Percentiles rank a stretch among this genome's conserved stretches.
phyloP scores from a whole-genome alignment of 495 filamentous ascomycete species.

The Penicillium cosmopolitanum region DNA sequence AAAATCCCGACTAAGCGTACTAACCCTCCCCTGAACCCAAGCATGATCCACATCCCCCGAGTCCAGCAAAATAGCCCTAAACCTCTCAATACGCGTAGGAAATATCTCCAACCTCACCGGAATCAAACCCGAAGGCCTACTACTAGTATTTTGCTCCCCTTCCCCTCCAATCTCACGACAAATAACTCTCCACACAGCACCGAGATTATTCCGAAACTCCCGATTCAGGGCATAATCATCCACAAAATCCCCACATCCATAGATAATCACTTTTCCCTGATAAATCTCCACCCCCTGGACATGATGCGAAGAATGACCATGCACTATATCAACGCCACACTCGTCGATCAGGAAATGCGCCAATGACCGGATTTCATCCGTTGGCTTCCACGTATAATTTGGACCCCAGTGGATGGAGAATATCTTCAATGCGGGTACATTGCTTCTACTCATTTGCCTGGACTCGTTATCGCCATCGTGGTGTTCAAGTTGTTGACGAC shows the following conservation, averaged over 20 bases:
- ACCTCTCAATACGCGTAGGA: slow-evolving; percentile 31
- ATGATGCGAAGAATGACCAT: slow-evolving; percentile 51
- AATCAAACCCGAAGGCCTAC: slow-evolving; percentile 7
- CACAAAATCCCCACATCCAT: slow-evolving; percentile 51
- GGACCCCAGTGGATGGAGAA: slow-evolving; percentile 50
- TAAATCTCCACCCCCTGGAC: slow-evolving; percentile 47
- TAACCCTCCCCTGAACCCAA: slow-evolving; percentile 29
- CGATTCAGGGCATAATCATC: slow-evolving; percentile 45
- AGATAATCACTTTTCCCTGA: slow-evolving; percentile 41
- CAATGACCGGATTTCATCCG: slow-evolving; percentile 28
- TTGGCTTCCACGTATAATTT: slow-evolving; percentile 43
- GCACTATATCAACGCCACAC: slow-evolving; percentile 48
- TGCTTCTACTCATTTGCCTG: not conserved
- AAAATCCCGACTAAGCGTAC: slow-evolving; percentile 26
- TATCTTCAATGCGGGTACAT: slow-evolving; percentile 34
- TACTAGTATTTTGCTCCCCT: too few species aligned
- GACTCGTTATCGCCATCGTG: not conserved
- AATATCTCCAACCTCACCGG: slow-evolving; percentile 36
- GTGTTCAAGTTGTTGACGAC: not conserved
- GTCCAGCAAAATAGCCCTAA: slow-evolving; percentile 31
- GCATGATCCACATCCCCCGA: slow-evolving; percentile 27
- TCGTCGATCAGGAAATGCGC: slow-evolving; percentile 50
- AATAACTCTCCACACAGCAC: slow-evolving; percentile 44
- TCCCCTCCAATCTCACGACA: slow-evolving; percentile 12
- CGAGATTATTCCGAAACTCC: slow-evolving; percentile 44